These are phyloP conservation scores for Nothomitra cinnamomea DNA, from an alignment of 2,329 filamentous ascomycete genomes.

Conservation along the genomic window DNA sequence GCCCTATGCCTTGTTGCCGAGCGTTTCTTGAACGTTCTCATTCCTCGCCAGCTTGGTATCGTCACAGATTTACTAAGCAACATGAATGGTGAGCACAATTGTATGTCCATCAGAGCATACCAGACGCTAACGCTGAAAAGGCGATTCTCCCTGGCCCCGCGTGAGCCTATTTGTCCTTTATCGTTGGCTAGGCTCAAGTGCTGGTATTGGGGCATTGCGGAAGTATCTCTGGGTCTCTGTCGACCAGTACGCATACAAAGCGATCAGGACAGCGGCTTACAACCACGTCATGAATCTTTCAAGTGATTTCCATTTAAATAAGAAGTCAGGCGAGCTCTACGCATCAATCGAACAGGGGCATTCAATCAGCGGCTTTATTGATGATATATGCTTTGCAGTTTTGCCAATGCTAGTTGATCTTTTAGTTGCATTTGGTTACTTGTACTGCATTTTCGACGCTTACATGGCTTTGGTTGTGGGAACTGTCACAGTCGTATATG, in stretches of 20 bases:
- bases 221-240: constrained; percentile 36
- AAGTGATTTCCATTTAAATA: constrained; percentile 52
- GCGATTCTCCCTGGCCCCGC: constrained; percentile 33
- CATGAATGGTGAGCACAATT: constrained; percentile 30
- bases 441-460: constrained; percentile 44
- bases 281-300: constrained; percentile 51
- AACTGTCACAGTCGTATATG: constrained; percentile 30
- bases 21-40: constrained; percentile 57
- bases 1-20: constrained; percentile 49
- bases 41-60: constrained; percentile 67
- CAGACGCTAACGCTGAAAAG: constrained; percentile 10
- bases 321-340: constrained; percentile 46
- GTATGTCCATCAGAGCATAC: neutral
- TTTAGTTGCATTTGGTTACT: constrained; percentile 39
- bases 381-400: constrained; percentile 42
- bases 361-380: constrained; percentile 40
- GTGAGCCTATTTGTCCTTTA: constrained; percentile 34
- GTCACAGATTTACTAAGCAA: constrained; percentile 51
- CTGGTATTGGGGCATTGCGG: constrained; percentile 33
- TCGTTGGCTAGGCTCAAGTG: constrained; percentile 31
- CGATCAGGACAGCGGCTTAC: constrained; percentile 43
- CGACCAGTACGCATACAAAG: constrained; percentile 38
- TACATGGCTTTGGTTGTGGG: constrained; percentile 37
- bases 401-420: constrained; percentile 46
- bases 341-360: constrained; percentile 47